Evolutionary conservation across 2,329 filamentous ascomycete species (phyloP).

Genomic region (Ceratocystis colombiana): DNA sequence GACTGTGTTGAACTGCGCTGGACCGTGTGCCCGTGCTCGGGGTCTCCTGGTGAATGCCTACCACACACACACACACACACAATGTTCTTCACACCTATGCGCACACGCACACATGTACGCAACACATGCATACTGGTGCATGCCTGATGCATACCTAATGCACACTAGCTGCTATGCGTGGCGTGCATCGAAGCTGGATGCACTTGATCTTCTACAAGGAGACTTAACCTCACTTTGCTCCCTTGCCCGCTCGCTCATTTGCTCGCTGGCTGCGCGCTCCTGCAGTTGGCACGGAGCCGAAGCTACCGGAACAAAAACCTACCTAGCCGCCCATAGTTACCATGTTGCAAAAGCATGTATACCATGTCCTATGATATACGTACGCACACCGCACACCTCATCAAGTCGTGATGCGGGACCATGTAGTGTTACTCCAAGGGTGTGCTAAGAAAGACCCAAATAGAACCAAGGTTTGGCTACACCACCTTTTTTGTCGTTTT

Average conservation of each 20-base stretch:
- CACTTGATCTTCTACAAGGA: not conserved
- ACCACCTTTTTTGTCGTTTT: not conserved
- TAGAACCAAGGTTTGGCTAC: not conserved
- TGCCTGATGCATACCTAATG: not conserved
- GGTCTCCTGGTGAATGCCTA: not conserved
- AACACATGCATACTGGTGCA: not conserved
- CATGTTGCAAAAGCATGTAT: not conserved
- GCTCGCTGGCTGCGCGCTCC: not conserved
- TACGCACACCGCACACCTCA: not conserved
- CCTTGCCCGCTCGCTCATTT: not conserved
- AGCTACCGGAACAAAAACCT: not conserved
- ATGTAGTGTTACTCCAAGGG: not conserved
- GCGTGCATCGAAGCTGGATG: conserved; percentile 1
- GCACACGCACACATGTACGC: not conserved
- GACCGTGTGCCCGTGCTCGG: not conserved
- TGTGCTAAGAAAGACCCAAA: not conserved
- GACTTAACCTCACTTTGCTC: not conserved
- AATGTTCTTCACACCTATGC: not conserved
- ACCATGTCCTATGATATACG: not conserved
- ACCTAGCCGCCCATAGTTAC: not conserved
- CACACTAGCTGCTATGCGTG: conserved; percentile 1
- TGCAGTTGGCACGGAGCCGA: not conserved
- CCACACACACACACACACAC: not conserved
- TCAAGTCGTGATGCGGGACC: not conserved
- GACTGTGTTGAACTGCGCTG: not conserved